Base-by-base conservation (phyloP, 768 basidiomycete species). In the Kwoniella bestiolae region DNA sequence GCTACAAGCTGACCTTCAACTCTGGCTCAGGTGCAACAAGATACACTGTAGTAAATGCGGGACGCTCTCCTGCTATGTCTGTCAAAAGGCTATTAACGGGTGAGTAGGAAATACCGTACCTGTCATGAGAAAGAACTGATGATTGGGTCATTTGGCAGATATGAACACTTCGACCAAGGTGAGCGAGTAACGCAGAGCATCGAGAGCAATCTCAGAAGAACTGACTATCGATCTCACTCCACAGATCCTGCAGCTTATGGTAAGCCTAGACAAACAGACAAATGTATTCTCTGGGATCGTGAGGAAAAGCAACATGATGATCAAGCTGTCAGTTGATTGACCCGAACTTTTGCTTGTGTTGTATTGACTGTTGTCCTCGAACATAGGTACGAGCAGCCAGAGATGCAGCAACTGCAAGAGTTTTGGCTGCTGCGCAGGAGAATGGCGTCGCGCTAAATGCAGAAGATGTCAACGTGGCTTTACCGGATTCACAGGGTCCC, bases 31-130 rank as follows among this genome's bases (percentile, higher is more conserved):
- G 12, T 95, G 94, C 82, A 95, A 95, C 85, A 95, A 95, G 79
- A 94, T 96, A 18, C 18, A 65, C 59, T 75, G 74, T 47, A 86
- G 88, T 1, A 82, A 88, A 65, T 95, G 94, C 74, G 67, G 50
- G 1, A 87, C 91, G 0, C 35, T 90, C 44, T 92, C 89, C 0
- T 96, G 94, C 80, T 94, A 96, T 74, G 83, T 92, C 26, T 95
- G 94, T 76, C 85, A 91, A 29, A 71, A 90, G 73, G 72, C 88
- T 34, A 90, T 94, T 44, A 12, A 53, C 61, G 45, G 76, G 79
- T 51, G 25, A 55, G 65, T 47, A 21, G 16, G 35, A 11, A 4
- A 6, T 18, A 35, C 28, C 14, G 32, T 18, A 31, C 18, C 34
- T 26, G 4, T n/a, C 11, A 4, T 9, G 38, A 35, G n/a, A 32